Base-by-base conservation (phyloP, 495 filamentous ascomycete genomes). In the Penicillium egyptiacum region DNA sequence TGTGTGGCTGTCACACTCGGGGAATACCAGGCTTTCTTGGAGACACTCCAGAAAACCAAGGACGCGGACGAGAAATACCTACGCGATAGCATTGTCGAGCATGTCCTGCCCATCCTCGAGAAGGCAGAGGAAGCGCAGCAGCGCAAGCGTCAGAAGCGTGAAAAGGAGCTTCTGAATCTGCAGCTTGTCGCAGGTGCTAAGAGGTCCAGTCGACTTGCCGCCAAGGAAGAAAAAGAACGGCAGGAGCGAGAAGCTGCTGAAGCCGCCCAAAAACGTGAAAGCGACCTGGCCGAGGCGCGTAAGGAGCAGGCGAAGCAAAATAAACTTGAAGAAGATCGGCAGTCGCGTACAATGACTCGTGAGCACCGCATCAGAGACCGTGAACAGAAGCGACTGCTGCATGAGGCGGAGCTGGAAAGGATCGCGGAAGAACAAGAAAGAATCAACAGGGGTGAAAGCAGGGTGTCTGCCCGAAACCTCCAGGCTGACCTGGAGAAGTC, bases 101-200 rank as follows among this genome's bases (percentile, higher is more conserved):
- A 95, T 40, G 83, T 97, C 2, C 59, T 96, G 7, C 94, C 94
- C 2, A 76, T 95, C 28, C 81, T 98, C 33, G 87, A 91, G 68
- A 88, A 89, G 68, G 85, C 86, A 45, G 90, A 91, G 64, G 90
- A 94, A 56, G 81, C 83, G 8, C 83, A 87, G 46, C 82, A 86
- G 46, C 64, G 66, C 43, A 69, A 69, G 58, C 81, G 86, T 42
- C 89, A 89, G 64, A 81, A 86, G 70, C 83, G 84, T 57, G 86
- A 93, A 69, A 91, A 89, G 66, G 92, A 96, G 62, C 67, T 95
- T 30, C 73, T 89, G 50, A 90, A 85, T 61, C 66, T 93, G 60
- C 84, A 93, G 66, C 88, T 92, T 62, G 78, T 98, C 59, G 92
- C 90, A n/a, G 88, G 88, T 40, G 93, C 94, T 0, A 98, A 98